Conservation (phyloP, 805 yeast species). For the Ogataea polymorpha region DNA sequence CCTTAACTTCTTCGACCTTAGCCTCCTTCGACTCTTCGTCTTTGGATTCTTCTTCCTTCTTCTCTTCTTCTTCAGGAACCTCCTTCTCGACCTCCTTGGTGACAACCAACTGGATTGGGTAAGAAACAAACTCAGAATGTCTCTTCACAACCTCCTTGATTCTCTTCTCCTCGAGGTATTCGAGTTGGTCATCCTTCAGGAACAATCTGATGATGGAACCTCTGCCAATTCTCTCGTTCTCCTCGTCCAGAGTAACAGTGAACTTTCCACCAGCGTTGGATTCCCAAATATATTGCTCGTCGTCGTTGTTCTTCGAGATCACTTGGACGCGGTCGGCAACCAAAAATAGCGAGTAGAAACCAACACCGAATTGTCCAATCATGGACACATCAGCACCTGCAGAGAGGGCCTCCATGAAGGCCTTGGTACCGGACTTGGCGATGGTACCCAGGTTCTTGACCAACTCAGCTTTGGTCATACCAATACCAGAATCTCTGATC, state of each 20-base stretch:
- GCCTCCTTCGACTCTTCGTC: constrained; percentile 65
- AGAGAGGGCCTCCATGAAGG: constrained; percentile 98
- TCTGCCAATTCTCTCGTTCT: constrained; percentile 83
- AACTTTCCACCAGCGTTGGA: constrained; percentile 99
- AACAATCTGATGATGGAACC: constrained; percentile 95
- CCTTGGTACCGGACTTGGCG: constrained; percentile 99
- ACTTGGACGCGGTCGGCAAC: constrained; percentile 99
- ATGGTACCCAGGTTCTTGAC: constrained; percentile 99
- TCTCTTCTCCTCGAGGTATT: constrained; percentile 98
- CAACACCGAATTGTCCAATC: constrained; percentile 99
- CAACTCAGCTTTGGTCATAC: constrained; percentile 99
- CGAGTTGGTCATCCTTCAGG: constrained; percentile 98
- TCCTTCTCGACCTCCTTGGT: constrained; percentile 99
- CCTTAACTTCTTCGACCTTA: constrained; percentile 71
- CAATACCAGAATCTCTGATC: constrained; percentile 99
- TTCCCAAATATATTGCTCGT: constrained; percentile 99
- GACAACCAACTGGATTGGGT: constrained; percentile 97
- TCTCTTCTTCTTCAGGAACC: constrained; percentile 82
- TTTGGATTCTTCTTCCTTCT: constrained; percentile 51
- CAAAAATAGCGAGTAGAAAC: constrained; percentile 98
- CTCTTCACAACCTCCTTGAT: constrained; percentile 99
- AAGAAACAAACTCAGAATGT: constrained; percentile 98
- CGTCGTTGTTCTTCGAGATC: constrained; percentile 97
- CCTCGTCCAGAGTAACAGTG: constrained; percentile 88
- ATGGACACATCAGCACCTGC: constrained; percentile 99